Percentiles rank a stretch among this genome's conserved stretches.
phyloP scores from a whole-genome alignment of 2,329 filamentous ascomycete genomes.

The Alternaria ethzedia region DNA sequence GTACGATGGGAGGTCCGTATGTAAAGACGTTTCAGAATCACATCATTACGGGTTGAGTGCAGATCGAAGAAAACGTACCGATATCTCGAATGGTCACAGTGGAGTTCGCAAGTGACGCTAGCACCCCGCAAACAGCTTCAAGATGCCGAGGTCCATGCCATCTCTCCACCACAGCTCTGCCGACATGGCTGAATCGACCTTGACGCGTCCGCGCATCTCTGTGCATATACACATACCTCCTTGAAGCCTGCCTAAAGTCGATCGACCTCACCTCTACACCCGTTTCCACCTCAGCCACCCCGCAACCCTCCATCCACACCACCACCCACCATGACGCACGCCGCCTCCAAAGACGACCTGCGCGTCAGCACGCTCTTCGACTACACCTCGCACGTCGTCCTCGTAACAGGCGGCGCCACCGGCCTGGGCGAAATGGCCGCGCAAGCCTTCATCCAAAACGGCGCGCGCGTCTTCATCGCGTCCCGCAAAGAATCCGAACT shows the following conservation, averaged over 20 bases:
- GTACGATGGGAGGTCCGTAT: neutral
- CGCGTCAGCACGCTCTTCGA: conserved; percentile 43
- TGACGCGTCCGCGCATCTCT: neutral
- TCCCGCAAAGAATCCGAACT: conserved; percentile 60
- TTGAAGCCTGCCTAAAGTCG: neutral
- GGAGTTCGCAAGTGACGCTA: neutral
- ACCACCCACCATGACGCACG: conserved; percentile 34
- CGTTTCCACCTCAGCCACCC: neutral
- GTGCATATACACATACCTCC: neutral
- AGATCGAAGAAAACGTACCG: neutral
- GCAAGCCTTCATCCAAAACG: conserved; percentile 60
- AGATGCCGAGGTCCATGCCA: conserved; percentile 27
- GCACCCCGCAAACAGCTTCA: conserved; percentile 4
- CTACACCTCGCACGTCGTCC: conserved; percentile 51
- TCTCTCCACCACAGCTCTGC: conserved; percentile 18
- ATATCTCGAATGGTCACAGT: neutral
- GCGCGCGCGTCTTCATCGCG: conserved; percentile 61
- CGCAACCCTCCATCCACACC: neutral
- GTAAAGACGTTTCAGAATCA: neutral
- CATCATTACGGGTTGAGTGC: neutral
- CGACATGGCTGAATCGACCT: conserved; percentile 15
- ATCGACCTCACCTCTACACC: neutral
- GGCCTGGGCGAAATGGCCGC: conserved; percentile 63
- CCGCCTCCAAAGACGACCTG: conserved; percentile 42
- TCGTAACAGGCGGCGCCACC: conserved; percentile 60